Evolutionary conservation across 306 rosid species (phyloP), one percentile per base, ranked within the genome.

Genomic region (Ormosia semicastrata): DNA sequence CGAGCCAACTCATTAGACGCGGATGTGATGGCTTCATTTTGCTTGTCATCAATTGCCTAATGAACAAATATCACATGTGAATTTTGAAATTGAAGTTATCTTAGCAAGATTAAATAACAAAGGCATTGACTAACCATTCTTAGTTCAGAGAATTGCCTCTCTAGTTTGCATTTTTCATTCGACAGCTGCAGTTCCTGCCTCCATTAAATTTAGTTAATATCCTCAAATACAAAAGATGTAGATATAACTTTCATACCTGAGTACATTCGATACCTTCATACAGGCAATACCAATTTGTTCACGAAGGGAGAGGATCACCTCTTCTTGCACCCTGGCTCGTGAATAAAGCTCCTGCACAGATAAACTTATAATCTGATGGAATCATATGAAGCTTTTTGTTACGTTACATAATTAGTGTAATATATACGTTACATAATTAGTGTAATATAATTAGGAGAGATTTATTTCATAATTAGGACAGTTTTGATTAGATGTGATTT

Each of bases 41-140:
- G 98, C 89, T 87, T 95, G 75, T 93, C 97, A 82, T 95, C 99
- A 60, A 95, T 58, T 80, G 90, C 98, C 99, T 95, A 76, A 52
- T 49, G 74, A 59, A 67, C 52, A 74, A 34, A 75, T 13, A 80
- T 4, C 15, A 80, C 30, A 80, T 15, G 39, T 7, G 37, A 67
- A 58, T 50, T 46, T 52, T 71, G 36, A 83, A 76, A 82, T 62
- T 72, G 50, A 63, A 57, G 15, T 60, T 29, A 71, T 50, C 34
- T 59, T 69, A 47, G 34, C 41, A 84, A 71, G 60, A 74, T 64
- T 37, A 66, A 33, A 59, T 67, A 71, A 56, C 84, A 33, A 80
- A 80, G 74, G 75, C 54, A 78, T 73, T 59, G 78, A 89, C 89
- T 74, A 83, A 95, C 99, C 99, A 92, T 85, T 84, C 99, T 82